Evolutionary conservation across 805 yeast species (phyloP), one percentile per base, ranked within the genome.

Genomic region (Nakazawaea ambrosiae): DNA sequence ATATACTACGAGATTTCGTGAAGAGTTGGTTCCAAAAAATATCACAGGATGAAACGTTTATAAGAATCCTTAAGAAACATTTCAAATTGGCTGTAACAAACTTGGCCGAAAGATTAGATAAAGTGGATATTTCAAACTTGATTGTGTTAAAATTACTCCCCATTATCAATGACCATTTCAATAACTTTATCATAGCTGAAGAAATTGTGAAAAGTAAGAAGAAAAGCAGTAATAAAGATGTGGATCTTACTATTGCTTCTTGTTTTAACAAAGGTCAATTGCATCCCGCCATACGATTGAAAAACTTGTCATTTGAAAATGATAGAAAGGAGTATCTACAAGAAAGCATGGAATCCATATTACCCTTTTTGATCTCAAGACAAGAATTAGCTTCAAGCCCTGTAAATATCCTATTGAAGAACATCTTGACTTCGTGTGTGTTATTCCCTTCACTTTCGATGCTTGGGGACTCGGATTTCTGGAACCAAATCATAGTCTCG

Each of bases 401-500:
- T 3, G 77, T 75, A 0, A 40, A 45, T 0, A 54, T 68, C 0
- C 58, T 89, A 8, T 48, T 81, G 0, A 62, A 78, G 27, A 96
- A 89, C 48, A 63, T 89, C 5, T 37, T 86, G 2, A 54, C 84
- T 0, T 64, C 75, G 18, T 68, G 73, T 38, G 73, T 87, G 0
- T 44, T 86, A 9, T 51, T 55, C 17, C 84, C 87, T 0, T 36
- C 73, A 0, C 40, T 65, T 4, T 51, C 61, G 5, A 70, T 81
- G 58, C 47, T 81, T 1, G 59, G 80, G 0, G 89, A 82, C 34
- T 75, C 90, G 1, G 95, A 87, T 52, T 81, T 75, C 42, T 82
- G 81, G 74, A 89, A 89, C 53, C 72, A 75, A 39, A 49, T 67
- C 28, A 65, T 87, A 12, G 77, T 78, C 8, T 70, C 71, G 36